Conservation (phyloP, 139 green algal genomes). For the Bryopsis sp. region DNA sequence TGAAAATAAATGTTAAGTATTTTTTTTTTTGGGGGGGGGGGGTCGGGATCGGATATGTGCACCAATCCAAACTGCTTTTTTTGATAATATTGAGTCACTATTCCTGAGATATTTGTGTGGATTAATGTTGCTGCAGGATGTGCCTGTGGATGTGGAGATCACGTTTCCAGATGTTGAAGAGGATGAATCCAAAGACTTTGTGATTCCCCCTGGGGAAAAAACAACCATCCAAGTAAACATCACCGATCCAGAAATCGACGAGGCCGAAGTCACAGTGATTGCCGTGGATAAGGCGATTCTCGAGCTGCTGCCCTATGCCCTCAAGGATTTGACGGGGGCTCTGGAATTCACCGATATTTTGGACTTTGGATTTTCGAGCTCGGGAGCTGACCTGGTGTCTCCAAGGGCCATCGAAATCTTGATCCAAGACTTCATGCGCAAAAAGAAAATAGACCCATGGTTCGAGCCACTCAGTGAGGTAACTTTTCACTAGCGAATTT, state of each 20-base stretch:
- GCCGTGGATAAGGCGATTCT: constrained; percentile 44
- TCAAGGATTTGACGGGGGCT: constrained; percentile 19
- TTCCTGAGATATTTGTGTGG: too few species aligned
- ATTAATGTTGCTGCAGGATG: too few species aligned
- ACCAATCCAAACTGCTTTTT: too few species aligned
- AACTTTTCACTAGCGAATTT: not conserved
- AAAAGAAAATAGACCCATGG: constrained; percentile 12
- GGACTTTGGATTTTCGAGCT: constrained; percentile 5
- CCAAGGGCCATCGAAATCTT: not conserved
- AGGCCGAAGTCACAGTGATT: constrained; percentile 34
- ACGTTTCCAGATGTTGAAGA: too few species aligned
- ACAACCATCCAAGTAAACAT: not conserved
- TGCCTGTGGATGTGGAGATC: too few species aligned
- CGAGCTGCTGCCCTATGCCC: constrained; percentile 40
- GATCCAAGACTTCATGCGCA: not conserved
- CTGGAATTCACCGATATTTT: constrained; percentile 10
- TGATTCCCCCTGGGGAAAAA: not conserved
- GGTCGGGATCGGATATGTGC: too few species aligned
- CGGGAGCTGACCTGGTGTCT: not conserved
- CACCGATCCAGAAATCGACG: not conserved
- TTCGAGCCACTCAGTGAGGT: constrained; percentile 3
- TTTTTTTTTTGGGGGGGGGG: too few species aligned
- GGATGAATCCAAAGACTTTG: too few species aligned
- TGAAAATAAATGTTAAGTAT: too few species aligned
- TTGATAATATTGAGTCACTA: too few species aligned